A percentile compares a stretch with the other conserved stretches of the same genome.
Conservation (phyloP, 176 grass and related monocot genomes). For the Raddia distichophylla region DNA sequence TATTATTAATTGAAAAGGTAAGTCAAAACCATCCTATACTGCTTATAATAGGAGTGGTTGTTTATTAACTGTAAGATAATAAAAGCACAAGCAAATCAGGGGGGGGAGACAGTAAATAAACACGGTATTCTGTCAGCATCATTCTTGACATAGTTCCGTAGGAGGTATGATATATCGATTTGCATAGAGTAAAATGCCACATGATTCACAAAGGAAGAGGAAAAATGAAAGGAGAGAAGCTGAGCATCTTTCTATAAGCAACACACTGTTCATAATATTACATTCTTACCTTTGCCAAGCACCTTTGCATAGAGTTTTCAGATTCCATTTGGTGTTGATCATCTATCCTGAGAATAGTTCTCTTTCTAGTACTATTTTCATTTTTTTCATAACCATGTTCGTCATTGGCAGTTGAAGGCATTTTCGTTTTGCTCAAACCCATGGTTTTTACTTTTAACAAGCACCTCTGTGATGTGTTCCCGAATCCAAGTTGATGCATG, state of each 20-base stretch:
- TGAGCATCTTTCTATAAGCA: background rate
- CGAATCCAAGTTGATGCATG: conserved; percentile 1
- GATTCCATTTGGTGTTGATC: conserved; percentile 33
- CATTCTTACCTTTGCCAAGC: conserved; percentile 32
- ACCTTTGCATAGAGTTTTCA: conserved; percentile 20
- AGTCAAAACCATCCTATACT: background rate
- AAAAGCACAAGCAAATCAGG: conserved; percentile 13
- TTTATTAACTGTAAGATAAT: conserved; percentile 17
- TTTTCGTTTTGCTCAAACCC: conserved; percentile 37
- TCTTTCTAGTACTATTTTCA: conserved; percentile 3
- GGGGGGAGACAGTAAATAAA: background rate
- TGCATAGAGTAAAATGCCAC: conserved; percentile 4
- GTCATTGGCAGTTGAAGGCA: background rate
- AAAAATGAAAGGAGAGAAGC: background rate
- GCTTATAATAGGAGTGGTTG: background rate
- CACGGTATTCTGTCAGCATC: background rate
- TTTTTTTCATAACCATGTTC: conserved; percentile 6
- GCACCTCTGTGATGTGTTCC: conserved; percentile 29
- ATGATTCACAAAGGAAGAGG: background rate
- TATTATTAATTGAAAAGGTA: background rate
- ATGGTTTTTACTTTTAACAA: conserved; percentile 34
- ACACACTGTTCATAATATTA: background rate
- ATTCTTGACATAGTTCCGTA: conserved; percentile 13
- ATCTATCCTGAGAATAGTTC: conserved; percentile 21
- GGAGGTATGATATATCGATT: conserved; percentile 1